Percentiles rank a stretch among this genome's conserved stretches.
Conservation (phyloP, 176 grass and related monocot species). For the Eragrostis nindensis region DNA sequence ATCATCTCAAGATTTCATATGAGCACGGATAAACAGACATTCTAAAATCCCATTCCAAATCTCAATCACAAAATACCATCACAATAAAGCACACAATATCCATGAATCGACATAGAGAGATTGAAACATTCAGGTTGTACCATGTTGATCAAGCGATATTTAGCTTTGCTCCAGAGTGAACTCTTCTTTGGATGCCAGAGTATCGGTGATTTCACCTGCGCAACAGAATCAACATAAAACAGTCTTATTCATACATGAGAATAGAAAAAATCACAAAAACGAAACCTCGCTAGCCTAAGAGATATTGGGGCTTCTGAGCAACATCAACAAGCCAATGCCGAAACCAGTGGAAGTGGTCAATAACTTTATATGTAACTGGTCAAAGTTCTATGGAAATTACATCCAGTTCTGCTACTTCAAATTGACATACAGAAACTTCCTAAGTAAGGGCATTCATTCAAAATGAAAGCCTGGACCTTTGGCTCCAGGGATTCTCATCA, state of each 20-base stretch:
- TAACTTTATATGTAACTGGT: too few relatives aligned
- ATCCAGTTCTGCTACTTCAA: neutral
- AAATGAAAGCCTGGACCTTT: too few relatives aligned
- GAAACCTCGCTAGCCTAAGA: neutral
- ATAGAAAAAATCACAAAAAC: neutral
- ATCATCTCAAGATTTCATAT: conserved; percentile 14
- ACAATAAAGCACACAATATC: neutral
- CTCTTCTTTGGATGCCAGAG: neutral
- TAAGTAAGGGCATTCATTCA: too few relatives aligned
- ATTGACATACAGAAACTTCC: neutral
- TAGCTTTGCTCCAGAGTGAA: neutral
- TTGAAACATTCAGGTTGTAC: neutral
- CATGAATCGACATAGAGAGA: neutral
- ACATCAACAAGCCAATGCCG: neutral
- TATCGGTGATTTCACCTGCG: neutral
- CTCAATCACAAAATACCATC: neutral
- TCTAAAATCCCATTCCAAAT: neutral
- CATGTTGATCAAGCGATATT: neutral
- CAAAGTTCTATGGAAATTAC: too few relatives aligned
- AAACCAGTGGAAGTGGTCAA: too few relatives aligned
- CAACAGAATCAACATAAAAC: neutral
- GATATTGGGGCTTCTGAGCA: neutral
- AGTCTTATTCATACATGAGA: neutral
- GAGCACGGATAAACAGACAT: neutral
- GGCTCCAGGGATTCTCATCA: too few relatives aligned